Conservation (phyloP, 2,329 filamentous ascomycete species). For the Ascochyta koolunga region DNA sequence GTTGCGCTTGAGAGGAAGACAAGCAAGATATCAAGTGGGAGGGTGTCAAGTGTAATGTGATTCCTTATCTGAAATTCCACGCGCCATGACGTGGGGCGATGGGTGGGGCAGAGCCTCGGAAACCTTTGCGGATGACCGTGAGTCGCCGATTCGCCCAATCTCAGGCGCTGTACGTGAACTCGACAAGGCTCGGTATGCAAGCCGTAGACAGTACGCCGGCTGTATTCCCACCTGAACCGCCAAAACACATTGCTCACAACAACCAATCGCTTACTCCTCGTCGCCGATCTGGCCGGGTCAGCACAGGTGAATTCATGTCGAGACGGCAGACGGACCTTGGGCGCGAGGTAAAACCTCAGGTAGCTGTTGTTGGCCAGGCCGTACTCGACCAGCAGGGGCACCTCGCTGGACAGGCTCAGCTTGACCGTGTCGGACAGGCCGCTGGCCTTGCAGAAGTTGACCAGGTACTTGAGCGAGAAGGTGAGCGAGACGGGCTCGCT, state of each 20-base stretch:
- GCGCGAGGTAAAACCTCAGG: constrained; percentile 95
- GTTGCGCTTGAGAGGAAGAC: neutral
- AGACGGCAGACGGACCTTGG: constrained; percentile 72
- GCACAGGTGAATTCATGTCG: constrained; percentile 18
- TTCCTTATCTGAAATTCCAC: constrained; percentile 43
- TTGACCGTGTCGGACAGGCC: constrained; percentile 81
- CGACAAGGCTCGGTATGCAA: constrained; percentile 26
- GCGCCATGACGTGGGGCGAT: constrained; percentile 42
- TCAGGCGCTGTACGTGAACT: neutral
- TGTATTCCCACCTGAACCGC: constrained; percentile 31
- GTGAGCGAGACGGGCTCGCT: constrained; percentile 92
- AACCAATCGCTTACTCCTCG: constrained; percentile 58
- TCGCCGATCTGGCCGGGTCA: constrained; percentile 69
- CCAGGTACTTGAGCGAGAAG: constrained; percentile 98
- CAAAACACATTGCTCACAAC: constrained; percentile 34
- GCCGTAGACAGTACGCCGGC: constrained; percentile 33
- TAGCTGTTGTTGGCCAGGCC: constrained; percentile 82
- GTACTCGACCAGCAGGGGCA: constrained; percentile 95
- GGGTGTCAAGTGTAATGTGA: constrained; percentile 37
- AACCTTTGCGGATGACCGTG: constrained; percentile 20
- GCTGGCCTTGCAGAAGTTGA: constrained; percentile 99
- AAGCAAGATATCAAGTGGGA: neutral
- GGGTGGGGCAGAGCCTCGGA: constrained; percentile 34
- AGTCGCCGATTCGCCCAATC: constrained; percentile 25
- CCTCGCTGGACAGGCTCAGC: constrained; percentile 93